These are phyloP conservation scores for Phytophthora brassicae DNA, from an alignment of 352 stramenopile species.

Conservation along the genomic window DNA sequence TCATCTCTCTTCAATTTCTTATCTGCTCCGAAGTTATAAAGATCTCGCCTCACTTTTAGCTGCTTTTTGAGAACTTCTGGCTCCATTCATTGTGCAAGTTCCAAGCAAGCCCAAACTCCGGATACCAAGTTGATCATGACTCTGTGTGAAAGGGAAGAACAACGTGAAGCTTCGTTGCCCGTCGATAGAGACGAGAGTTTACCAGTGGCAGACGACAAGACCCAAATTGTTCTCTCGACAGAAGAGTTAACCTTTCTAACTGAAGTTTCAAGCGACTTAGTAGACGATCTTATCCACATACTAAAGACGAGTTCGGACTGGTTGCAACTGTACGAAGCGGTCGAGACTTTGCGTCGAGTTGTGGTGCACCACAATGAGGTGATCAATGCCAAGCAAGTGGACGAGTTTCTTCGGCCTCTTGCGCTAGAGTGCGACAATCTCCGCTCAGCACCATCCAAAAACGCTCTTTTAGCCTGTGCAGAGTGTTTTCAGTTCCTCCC, in stretches of 20 bases:
- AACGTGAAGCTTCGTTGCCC: conserved; percentile 15
- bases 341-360: conserved; percentile 48
- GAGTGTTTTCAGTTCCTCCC: conserved; percentile 62
- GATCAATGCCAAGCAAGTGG: conserved; percentile 26
- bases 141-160: conserved; percentile 15
- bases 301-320: conserved; percentile 46
- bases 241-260: conserved; percentile 40
- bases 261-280: conserved; percentile 16
- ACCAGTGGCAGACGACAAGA: conserved; percentile 43
- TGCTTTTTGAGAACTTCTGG: neutral
- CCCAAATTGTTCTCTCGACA: conserved; percentile 39
- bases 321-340: conserved; percentile 65
- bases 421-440: conserved; percentile 58
- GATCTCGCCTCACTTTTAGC: conserved; percentile 23
- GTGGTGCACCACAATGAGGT: conserved; percentile 53
- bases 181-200: neutral
- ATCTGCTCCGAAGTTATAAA: neutral
- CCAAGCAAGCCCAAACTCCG: neutral
- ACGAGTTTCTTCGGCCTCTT: conserved; percentile 37
- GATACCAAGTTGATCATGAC: conserved; percentile 16
- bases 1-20: conserved; percentile 2
- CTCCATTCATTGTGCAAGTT: conserved; percentile 21
- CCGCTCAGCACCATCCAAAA: conserved; percentile 70
- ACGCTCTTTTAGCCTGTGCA: conserved; percentile 56
- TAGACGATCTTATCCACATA: conserved; percentile 28